phyloP scores from a whole-genome alignment of 2,329 filamentous ascomycete species.

The Periglandula ipomoeae region DNA sequence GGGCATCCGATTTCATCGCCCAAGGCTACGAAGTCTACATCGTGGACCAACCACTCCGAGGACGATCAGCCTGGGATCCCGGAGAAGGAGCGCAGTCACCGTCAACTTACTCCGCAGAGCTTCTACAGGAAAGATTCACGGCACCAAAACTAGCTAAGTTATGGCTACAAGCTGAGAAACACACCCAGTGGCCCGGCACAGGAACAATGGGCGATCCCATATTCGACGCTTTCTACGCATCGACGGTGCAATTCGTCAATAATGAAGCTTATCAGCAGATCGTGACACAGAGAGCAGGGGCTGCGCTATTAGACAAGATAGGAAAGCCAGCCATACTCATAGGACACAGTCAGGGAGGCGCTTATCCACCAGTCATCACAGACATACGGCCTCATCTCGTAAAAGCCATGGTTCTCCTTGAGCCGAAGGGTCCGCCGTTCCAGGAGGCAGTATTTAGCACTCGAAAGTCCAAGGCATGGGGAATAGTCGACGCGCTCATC shows the following conservation, averaged over 20 bases:
- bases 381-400: conserved; percentile 32
- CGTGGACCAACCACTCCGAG: conserved; percentile 35
- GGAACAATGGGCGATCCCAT: conserved; percentile 29
- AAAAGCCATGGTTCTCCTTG: conserved; percentile 32
- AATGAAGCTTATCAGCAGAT: conserved; percentile 26
- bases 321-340: conserved; percentile 29
- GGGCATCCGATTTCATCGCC: conserved; percentile 37
- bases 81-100: conserved; percentile 15
- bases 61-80: conserved; percentile 33
- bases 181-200: conserved; percentile 34
- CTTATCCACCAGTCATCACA: conserved; percentile 31
- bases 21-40: conserved; percentile 39
- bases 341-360: conserved; percentile 38
- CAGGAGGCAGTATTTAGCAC: conserved; percentile 29
- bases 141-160: conserved; percentile 21
- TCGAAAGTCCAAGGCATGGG: conserved; percentile 28
- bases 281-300: conserved; percentile 28
- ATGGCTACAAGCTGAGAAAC: conserved; percentile 30
- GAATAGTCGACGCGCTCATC: conserved; percentile 38
- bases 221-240: conserved; percentile 33
- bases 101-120: conserved; percentile 23
- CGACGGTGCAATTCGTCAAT: conserved; percentile 27
- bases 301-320: conserved; percentile 33
- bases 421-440: conserved; percentile 40
- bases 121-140: conserved; percentile 29